Conservation (phyloP, 371 early-diverging fungal species). For the Actinomortierella wolfii region DNA sequence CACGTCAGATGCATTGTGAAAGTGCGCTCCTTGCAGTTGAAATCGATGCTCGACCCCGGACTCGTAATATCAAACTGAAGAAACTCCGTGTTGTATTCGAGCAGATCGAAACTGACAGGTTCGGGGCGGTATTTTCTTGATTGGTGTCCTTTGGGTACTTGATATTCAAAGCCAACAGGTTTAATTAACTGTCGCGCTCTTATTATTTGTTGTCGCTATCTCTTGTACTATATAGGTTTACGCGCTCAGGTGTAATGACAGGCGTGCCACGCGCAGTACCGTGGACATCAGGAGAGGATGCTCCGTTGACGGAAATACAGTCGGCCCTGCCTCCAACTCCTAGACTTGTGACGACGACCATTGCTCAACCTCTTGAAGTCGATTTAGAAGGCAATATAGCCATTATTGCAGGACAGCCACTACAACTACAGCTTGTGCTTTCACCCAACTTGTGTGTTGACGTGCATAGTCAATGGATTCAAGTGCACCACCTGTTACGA, state of each 20-base stretch:
- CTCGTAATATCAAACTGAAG: slow-evolving; percentile 34
- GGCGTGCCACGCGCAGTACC: too few relatives aligned
- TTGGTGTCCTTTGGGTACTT: too few relatives aligned
- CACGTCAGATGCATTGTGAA: slow-evolving; percentile 34
- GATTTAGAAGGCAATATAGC: slow-evolving; percentile 7
- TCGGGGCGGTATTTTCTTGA: background rate
- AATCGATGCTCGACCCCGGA: slow-evolving; percentile 36
- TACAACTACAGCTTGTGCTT: slow-evolving; percentile 32
- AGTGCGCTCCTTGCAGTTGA: slow-evolving; percentile 40
- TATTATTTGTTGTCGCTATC: too few relatives aligned
- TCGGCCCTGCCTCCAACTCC: slow-evolving; percentile 26
- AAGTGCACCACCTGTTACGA: slow-evolving; percentile 26
- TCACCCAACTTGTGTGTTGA: slow-evolving; percentile 42
- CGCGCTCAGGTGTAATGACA: too few relatives aligned
- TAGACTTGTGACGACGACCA: slow-evolving; percentile 30
- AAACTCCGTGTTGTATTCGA: slow-evolving; percentile 43
- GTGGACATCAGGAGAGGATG: too few relatives aligned
- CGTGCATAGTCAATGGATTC: slow-evolving; percentile 39
- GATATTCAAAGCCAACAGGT: too few relatives aligned
- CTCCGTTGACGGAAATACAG: too few relatives aligned
- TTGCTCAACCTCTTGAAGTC: slow-evolving; percentile 40
- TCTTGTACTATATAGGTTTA: too few relatives aligned
- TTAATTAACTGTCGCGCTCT: too few relatives aligned
- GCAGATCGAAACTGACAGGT: slow-evolving; percentile 47
- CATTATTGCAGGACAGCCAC: slow-evolving; percentile 3